Conservation (phyloP, 768 basidiomycete species). For the Lactarius hatsudake region DNA sequence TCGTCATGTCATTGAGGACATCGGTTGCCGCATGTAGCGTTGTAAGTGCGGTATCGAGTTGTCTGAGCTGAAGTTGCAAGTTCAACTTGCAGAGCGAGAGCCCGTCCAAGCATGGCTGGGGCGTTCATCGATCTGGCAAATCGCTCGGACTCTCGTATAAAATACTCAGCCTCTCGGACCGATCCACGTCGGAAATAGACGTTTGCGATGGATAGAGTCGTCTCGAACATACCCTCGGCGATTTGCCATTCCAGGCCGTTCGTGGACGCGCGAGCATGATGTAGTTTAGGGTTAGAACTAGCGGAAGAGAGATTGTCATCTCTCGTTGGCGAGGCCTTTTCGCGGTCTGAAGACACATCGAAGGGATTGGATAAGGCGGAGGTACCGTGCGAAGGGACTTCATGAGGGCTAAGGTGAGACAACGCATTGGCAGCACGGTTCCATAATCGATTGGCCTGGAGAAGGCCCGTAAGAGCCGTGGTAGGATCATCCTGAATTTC, state of each 20-base stretch:
- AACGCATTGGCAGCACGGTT: slow-evolving; percentile 74
- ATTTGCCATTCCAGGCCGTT: slow-evolving; percentile 74
- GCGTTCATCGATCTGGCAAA: slow-evolving; percentile 68
- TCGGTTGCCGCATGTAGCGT: slow-evolving; percentile 51
- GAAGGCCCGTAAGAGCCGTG: slow-evolving; percentile 52
- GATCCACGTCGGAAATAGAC: slow-evolving; percentile 75
- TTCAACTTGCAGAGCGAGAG: slow-evolving; percentile 65
- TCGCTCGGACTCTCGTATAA: slow-evolving; percentile 71
- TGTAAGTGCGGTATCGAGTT: slow-evolving; percentile 53
- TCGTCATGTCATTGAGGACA: slow-evolving; percentile 46
- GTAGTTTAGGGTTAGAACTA: slow-evolving; percentile 23
- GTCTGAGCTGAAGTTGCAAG: slow-evolving; percentile 63
- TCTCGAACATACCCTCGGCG: slow-evolving; percentile 64
- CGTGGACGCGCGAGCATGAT: slow-evolving; percentile 36
- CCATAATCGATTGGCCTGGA: slow-evolving; percentile 76
- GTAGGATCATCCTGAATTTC: slow-evolving; percentile 56
- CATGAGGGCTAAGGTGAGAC: slow-evolving; percentile 51
- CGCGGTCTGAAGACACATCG: slow-evolving; percentile 42
- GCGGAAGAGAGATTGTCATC: slow-evolving; percentile 29
- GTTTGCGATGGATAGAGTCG: slow-evolving; percentile 61
- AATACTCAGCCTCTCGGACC: slow-evolving; percentile 81
- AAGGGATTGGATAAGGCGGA: slow-evolving; percentile 57
- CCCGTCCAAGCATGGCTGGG: slow-evolving; percentile 61
- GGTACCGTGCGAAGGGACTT: slow-evolving; percentile 30
- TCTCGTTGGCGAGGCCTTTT: slow-evolving; percentile 42